A percentile compares a stretch with the other conserved stretches of the same genome.
Conservation (phyloP, 179 eudicot species). For the Silene noctiflora region DNA sequence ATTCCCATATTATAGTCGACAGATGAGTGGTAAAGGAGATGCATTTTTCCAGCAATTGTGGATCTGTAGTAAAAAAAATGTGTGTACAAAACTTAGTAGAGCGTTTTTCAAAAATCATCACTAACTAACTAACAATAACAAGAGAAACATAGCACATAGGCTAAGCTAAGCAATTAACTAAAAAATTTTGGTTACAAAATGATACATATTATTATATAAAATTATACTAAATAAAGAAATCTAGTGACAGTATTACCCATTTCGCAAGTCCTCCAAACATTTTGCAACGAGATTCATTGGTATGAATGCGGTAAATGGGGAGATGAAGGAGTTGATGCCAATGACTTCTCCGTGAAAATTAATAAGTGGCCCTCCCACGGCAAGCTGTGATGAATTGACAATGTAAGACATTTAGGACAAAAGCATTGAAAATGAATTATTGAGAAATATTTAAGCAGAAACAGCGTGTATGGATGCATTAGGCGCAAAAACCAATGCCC, state of each 20-base stretch:
- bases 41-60: no score
- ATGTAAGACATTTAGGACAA: not conserved
- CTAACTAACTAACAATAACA: no score
- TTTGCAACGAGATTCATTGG: constrained; percentile 19
- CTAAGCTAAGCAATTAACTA: no score
- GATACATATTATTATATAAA: no score
- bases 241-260: constrained; percentile 13
- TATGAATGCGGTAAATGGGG: constrained; percentile 17
- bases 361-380: constrained; percentile 25
- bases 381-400: constrained; percentile 5
- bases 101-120: no score
- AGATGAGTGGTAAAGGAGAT: no score
- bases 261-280: constrained; percentile 24
- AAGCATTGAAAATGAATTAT: not conserved
- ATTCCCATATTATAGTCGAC: no score
- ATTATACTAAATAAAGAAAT: no score
- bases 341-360: constrained; percentile 24
- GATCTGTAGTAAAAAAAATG: no score
- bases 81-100: no score
- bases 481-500: not conserved
- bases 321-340: constrained; percentile 19
- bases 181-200: no score
- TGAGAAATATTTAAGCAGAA: not conserved
- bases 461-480: not conserved
- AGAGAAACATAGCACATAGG: no score